Evolutionary conservation across 2,329 filamentous ascomycete genomes (phyloP), one percentile per base, ranked within the genome.

Genomic region (Nannizziopsis barbatae): DNA sequence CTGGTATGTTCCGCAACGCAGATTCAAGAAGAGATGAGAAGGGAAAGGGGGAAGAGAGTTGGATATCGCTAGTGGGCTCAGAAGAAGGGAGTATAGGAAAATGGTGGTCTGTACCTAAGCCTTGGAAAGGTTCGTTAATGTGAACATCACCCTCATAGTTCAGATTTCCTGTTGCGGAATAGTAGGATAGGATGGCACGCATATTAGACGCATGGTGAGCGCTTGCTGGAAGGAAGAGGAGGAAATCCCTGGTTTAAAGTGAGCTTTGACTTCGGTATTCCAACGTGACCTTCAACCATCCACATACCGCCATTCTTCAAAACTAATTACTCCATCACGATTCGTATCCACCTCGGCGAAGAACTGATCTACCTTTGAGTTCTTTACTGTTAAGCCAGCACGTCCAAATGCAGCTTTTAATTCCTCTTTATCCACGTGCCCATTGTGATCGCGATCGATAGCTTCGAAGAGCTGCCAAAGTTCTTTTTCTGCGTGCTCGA

Each of bases 271-370:
- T 5, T 17, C 11, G 15, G 10, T 2, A 35, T 47, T 47, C n/a
- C 17, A 22, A 20, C 10, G 30, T 18, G 12, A 15, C 12, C 17
- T 12, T n/a, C 9, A 5, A n/a, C 2, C 17, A 27, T 14, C 17
- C 50, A 73, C 83, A 68, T 80, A 95, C 90, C 90, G 83, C 92
- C 92, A 96, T 75, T 98, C 92, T 56, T 87, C 81, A 67, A 94
- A 96, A 53, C 76, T 88, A 57, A 96, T 94, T 54, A 74, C 72
- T 2, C 88, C 88, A 64, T 98, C 89, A 57, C 83, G 78, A 69
- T 98, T 90, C 62, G 79, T 76, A 65, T 98, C 92, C 58, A 98
- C 84, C 63, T 95, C 84, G 55, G 77, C 71, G 63, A 98, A 95
- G 71, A 98, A 96, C 53, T 81, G 77, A 54, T 86, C 78, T 40